Base-by-base conservation (phyloP, 495 filamentous ascomycete genomes). In the Trichocladium uniseriatum region DNA sequence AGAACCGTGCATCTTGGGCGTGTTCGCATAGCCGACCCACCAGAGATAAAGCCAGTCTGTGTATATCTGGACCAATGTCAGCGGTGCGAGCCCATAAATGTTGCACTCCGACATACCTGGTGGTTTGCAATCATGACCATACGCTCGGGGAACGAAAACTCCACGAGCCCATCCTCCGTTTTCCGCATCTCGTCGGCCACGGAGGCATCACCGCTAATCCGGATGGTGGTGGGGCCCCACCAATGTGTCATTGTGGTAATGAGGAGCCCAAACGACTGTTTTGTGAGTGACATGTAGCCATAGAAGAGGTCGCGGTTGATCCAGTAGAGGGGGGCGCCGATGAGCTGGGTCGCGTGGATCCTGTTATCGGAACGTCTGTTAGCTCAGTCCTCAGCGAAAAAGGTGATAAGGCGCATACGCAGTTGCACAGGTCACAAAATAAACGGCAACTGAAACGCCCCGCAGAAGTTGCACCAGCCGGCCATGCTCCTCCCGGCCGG, bases 21-120 rank as follows among this genome's bases (percentile, higher is more conserved):
- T 55, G 56, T 77, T 77, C 20, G 86, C 81, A 54, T 91, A 92
- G 19, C 82, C 82, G 15, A 84, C 78, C 86, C 87, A 92, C 87
- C 87, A 92, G 11, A 92, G 71, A 60, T 92, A 92, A 10, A 91
- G 64, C 87, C 87, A 92, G 66, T 92, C 87, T 6, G 87, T 87
- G 57, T 92, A 92, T 42, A 92, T 77, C 75, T 49, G 28, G 20
- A 19, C 2, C 18, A 36, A 5, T 10, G 38, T 48, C 36, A 52
- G 48, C 35, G 18, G 37, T n/a, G 24, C 32, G 20, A 38, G 38
- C 49, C n/a, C 43, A 8, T 32, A 22, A 16, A n/a, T 9, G 16
- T 3, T 4, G 9, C 31, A 32, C 13, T 11, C 2, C 31, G 5
- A 51, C 58, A 16, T 60, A 79, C 82, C 76, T 90, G 86, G 62